Evolutionary conservation across 2,329 filamentous ascomycete genomes (phyloP), one percentile per base, ranked within the genome.

Genomic region (Ophiostoma australiae): DNA sequence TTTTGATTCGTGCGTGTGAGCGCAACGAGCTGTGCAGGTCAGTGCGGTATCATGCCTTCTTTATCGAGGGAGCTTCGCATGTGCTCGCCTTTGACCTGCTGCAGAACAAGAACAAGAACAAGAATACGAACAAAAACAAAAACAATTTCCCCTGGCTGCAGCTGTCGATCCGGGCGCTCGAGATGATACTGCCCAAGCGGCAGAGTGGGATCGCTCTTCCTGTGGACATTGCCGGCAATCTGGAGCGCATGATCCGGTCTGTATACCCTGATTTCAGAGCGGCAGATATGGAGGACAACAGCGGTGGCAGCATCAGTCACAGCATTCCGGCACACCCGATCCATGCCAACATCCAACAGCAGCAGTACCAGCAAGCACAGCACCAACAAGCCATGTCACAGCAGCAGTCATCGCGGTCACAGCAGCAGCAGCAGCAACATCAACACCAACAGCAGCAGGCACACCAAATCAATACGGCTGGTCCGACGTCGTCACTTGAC

Each of bases 181-280:
- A 74, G 41, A 39, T 70, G 23, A 55, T 74, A 11, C 17, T 68
- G 44, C 72, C 70, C 13, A 67, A 61, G 5, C 63, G n/a, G 13
- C 37, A 65, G 33, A 1, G 15, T 1, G 52, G 55, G 8, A 23
- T 23, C 20, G 20, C 55, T 0, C 44, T 70, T 2, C 69, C 72
- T 2, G 71, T 74, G 3, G 71, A 74, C 7, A 15, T 72, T n/a
- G 39, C 70, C 4, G 44, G 67, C 27, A 74, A 70, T 35, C 52
- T 74, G 0, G 72, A 74, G 69, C 70, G 55, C 10, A 74, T 74
- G 70, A 55, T 74, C 8, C 70, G 71, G 41, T 67, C 71, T 3
- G 73, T 74, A 6, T 74, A 74, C 63, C 73, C 73, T 15, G 73
- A 74, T 13, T 74, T 74, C n/a, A 72, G 70, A 2, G 66, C 72